Conservation (phyloP, 108 stramenopile species). For the Conticribra weissflogii region DNA sequence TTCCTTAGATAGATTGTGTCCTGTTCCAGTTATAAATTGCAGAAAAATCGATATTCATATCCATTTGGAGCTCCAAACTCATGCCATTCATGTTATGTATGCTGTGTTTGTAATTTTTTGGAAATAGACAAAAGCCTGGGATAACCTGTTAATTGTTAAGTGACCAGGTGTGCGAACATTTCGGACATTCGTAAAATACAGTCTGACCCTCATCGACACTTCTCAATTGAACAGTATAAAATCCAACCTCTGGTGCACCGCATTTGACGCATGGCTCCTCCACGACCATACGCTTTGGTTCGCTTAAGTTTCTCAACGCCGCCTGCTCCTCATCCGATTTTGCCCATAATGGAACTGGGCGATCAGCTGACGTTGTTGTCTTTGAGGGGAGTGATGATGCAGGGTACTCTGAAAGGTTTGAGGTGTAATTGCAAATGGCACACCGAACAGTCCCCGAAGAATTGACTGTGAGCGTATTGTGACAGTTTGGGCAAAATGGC, state of each 20-base stretch:
- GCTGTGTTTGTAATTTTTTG: no score
- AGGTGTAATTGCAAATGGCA: slow-evolving; percentile 66
- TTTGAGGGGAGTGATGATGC: slow-evolving; percentile 53
- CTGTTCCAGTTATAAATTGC: no score
- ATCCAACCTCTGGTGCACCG: slow-evolving; percentile 89
- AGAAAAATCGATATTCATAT: no score
- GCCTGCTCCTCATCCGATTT: slow-evolving; percentile 82
- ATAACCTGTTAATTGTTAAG: slow-evolving; percentile 87
- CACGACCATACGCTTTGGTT: slow-evolving; percentile 88
- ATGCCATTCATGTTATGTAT: no score
- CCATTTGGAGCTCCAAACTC: no score
- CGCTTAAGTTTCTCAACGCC: slow-evolving; percentile 55
- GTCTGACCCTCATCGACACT: slow-evolving; percentile 99
- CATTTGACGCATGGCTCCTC: slow-evolving; percentile 98
- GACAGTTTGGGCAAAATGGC: slow-evolving; percentile 88
- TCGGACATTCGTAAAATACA: slow-evolving; percentile 98
- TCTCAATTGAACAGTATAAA: slow-evolving; percentile 97
- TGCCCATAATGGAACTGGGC: slow-evolving; percentile 85
- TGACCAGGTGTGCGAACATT: slow-evolving; percentile 90
- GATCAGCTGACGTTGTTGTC: slow-evolving; percentile 71
- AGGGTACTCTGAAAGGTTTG: slow-evolving; percentile 67
- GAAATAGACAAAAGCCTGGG: no score
- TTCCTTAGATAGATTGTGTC: no score
- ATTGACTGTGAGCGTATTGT: slow-evolving; percentile 68
- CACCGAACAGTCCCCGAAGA: slow-evolving; percentile 69